phyloP scores from a whole-genome alignment of 1,284 basidiomycete genomes.

The Cryptococcus sp. region DNA sequence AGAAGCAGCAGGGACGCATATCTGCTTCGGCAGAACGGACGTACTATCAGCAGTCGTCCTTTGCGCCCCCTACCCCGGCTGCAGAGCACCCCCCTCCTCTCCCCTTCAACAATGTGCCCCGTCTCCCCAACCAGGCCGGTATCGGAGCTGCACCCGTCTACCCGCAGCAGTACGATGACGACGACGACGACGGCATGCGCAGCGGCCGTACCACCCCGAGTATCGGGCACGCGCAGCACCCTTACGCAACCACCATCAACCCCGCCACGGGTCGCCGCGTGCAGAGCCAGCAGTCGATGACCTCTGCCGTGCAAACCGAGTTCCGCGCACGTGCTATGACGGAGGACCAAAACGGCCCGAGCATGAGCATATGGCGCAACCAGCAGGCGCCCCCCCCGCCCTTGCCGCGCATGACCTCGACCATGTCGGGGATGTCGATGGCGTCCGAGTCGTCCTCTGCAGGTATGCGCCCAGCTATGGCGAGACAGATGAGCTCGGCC shows the following conservation, averaged over 20 bases:
- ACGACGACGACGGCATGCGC: slow-evolving; percentile 28
- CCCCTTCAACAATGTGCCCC: slow-evolving; percentile 27
- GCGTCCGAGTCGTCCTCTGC: slow-evolving; percentile 40
- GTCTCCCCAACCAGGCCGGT: slow-evolving; percentile 16
- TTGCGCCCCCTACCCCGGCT: slow-evolving; percentile 42
- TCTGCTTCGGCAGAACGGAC: slow-evolving; percentile 22
- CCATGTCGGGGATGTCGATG: slow-evolving; percentile 32
- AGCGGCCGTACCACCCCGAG: slow-evolving; percentile 48
- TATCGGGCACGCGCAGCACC: slow-evolving; percentile 52
- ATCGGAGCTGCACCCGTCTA: not conserved
- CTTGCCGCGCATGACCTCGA: slow-evolving; percentile 37
- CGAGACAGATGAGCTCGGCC: slow-evolving; percentile 21
- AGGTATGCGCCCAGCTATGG: slow-evolving; percentile 4
- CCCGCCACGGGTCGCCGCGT: slow-evolving; percentile 53
- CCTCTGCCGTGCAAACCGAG: slow-evolving; percentile 57
- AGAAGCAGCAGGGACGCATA: slow-evolving; percentile 21
- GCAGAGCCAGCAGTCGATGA: slow-evolving; percentile 57
- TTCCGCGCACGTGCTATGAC: slow-evolving; percentile 60
- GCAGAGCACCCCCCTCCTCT: slow-evolving; percentile 21
- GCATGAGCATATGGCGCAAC: slow-evolving; percentile 63
- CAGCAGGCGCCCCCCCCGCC: slow-evolving; percentile 56
- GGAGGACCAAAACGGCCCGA: slow-evolving; percentile 64
- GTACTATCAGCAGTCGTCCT: slow-evolving; percentile 29
- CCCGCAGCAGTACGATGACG: slow-evolving; percentile 24
- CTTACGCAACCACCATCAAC: slow-evolving; percentile 41